Conservation (phyloP, 768 basidiomycete species). For the Candolleomyces aberdarensis region DNA sequence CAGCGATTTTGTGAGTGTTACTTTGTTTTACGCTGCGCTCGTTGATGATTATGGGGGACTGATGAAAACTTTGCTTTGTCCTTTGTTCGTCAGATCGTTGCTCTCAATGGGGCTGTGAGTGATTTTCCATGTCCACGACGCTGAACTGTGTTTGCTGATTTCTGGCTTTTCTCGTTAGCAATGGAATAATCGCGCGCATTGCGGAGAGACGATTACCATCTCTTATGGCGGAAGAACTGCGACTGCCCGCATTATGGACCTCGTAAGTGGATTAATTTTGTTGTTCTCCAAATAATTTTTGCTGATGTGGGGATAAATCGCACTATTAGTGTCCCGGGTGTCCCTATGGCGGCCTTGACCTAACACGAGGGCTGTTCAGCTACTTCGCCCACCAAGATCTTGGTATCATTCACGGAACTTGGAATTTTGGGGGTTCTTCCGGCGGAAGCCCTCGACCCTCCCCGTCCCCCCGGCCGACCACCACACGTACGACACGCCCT, state of each 20-base stretch:
- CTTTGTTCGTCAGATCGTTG: slow-evolving; percentile 45
- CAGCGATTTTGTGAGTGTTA: slow-evolving; percentile 25
- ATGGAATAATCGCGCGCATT: slow-evolving; percentile 49
- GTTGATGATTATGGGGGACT: neutral
- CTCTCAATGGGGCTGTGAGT: slow-evolving; percentile 37
- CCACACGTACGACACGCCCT: too few relatives aligned
- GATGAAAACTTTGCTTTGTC: too few relatives aligned
- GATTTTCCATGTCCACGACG: neutral
- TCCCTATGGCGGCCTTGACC: slow-evolving; percentile 57
- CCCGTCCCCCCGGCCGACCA: slow-evolving; percentile 1
- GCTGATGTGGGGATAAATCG: neutral
- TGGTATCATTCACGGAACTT: slow-evolving; percentile 50
- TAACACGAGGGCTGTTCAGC: slow-evolving; percentile 54
- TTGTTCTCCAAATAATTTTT: too few relatives aligned
- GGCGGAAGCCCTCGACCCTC: slow-evolving; percentile 16
- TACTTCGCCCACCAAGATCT: slow-evolving; percentile 40
- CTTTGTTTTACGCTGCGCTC: neutral
- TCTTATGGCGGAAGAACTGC: slow-evolving; percentile 54
- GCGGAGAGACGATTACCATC: slow-evolving; percentile 62
- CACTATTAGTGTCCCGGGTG: slow-evolving; percentile 59
- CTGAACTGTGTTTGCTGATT: neutral
- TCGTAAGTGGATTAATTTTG: slow-evolving; percentile 32
- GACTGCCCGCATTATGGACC: slow-evolving; percentile 58
- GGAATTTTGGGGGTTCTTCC: slow-evolving; percentile 33
- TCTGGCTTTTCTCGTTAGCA: slow-evolving; percentile 35